These are phyloP conservation scores for Mitragyna speciosa DNA, from an alignment of 257 asterid genomes.

Conservation along the genomic window DNA sequence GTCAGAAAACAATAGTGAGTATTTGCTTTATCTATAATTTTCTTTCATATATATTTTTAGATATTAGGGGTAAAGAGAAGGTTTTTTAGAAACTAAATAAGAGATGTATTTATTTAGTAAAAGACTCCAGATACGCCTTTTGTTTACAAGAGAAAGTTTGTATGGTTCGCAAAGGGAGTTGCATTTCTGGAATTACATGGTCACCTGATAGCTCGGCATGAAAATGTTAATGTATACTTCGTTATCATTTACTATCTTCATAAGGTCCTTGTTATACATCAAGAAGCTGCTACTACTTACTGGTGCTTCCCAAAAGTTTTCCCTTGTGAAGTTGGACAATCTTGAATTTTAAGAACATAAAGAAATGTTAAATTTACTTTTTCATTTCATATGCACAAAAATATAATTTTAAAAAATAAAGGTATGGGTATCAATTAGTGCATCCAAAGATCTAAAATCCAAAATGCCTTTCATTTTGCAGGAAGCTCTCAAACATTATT, in stretches of 20 bases:
- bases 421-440: neutral
- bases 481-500: conserved; percentile 72
- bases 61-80: too few species aligned
- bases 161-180: neutral
- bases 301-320: neutral
- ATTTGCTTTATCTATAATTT: too few species aligned
- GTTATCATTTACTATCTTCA: neutral
- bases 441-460: neutral
- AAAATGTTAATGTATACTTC: neutral
- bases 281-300: neutral
- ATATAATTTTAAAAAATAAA: neutral
- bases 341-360: neutral
- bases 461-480: conserved; percentile 28
- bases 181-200: neutral
- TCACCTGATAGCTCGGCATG: neutral
- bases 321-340: neutral
- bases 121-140: too few species aligned
- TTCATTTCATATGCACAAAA: neutral
- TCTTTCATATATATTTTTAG: too few species aligned
- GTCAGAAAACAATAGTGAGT: neutral
- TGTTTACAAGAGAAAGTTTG: neutral
- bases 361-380: neutral
- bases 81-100: neutral
- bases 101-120: too few species aligned
- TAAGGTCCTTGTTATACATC: neutral